These are phyloP conservation scores for Aspergillus brasiliensis DNA, from an alignment of 2,329 filamentous ascomycete species.

Conservation along the genomic window DNA sequence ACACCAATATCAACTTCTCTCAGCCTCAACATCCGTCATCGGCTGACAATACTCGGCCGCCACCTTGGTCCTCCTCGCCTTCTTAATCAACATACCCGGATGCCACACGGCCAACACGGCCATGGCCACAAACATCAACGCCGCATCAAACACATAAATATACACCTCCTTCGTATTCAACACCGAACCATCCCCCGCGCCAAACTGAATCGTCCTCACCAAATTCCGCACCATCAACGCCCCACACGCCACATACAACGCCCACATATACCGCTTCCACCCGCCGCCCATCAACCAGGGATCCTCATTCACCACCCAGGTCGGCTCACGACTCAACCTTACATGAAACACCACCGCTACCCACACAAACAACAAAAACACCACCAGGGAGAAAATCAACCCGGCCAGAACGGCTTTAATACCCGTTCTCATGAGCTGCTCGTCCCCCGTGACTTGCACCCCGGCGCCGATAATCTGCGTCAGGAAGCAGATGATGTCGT, in stretches of 20 bases:
- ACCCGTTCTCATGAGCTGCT: slow-evolving; percentile 24
- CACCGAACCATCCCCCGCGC: slow-evolving; percentile 11
- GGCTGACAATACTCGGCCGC: no score
- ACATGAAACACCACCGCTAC: slow-evolving; percentile 29
- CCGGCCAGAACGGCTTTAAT: slow-evolving; percentile 32
- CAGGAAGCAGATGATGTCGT: slow-evolving; percentile 38
- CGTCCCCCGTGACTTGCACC: slow-evolving; percentile 30
- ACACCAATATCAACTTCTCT: no score
- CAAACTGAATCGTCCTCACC: slow-evolving; percentile 34
- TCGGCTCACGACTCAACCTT: slow-evolving; percentile 18
- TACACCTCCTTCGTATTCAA: slow-evolving; percentile 30
- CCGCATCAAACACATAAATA: slow-evolving; percentile 38
- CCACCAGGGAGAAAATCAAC: slow-evolving; percentile 31
- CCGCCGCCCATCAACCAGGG: slow-evolving; percentile 5
- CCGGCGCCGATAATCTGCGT: slow-evolving; percentile 38
- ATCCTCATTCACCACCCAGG: slow-evolving; percentile 18
- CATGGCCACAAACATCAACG: slow-evolving; percentile 29
- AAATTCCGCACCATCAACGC: slow-evolving; percentile 32
- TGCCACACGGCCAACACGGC: slow-evolving; percentile 27
- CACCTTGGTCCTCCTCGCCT: neutral
- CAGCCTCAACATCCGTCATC: no score
- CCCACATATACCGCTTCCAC: slow-evolving; percentile 32
- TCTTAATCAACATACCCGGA: slow-evolving; percentile 23
- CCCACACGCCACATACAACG: slow-evolving; percentile 28
- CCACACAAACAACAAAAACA: slow-evolving; percentile 31